Conservation (phyloP, 169 alveolate genomes). For the Plasmodium vivax region DNA sequence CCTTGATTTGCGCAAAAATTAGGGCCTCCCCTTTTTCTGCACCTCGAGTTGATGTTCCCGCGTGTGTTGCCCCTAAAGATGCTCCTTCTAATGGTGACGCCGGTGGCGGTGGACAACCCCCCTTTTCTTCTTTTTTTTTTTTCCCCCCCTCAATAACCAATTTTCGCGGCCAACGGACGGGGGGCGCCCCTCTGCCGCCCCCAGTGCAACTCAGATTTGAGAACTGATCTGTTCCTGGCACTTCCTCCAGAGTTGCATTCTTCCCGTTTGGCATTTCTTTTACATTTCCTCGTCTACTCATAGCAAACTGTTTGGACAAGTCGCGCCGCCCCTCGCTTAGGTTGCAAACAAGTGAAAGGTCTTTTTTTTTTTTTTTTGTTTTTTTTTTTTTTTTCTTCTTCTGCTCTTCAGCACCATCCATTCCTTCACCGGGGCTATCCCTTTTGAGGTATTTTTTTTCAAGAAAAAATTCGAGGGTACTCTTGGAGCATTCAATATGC, state of each 20-base stretch:
- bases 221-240: conserved; percentile 9
- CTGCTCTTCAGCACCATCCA: neutral
- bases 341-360: neutral
- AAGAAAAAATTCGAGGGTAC: conserved; percentile 31
- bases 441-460: conserved; percentile 28
- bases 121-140: neutral
- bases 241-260: neutral
- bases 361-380: conserved; percentile 39
- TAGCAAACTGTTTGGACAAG: neutral
- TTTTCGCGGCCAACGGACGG: neutral
- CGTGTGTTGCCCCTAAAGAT: neutral
- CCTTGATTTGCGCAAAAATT: neutral
- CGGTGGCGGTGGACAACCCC: neutral
- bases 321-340: neutral
- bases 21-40: neutral
- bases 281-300: neutral
- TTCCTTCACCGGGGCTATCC: neutral
- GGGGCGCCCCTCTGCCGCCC: neutral
- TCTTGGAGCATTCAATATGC: conserved; percentile 10
- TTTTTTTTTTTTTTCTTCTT: neutral
- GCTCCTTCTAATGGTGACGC: neutral
- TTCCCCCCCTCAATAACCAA: neutral
- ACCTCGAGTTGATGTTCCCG: neutral
- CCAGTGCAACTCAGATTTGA: neutral
- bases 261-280: neutral